Evolutionary conservation across 805 yeast genomes (phyloP), one percentile per base, ranked within the genome.

Genomic region (Cyberlindnera xylosilytica): DNA sequence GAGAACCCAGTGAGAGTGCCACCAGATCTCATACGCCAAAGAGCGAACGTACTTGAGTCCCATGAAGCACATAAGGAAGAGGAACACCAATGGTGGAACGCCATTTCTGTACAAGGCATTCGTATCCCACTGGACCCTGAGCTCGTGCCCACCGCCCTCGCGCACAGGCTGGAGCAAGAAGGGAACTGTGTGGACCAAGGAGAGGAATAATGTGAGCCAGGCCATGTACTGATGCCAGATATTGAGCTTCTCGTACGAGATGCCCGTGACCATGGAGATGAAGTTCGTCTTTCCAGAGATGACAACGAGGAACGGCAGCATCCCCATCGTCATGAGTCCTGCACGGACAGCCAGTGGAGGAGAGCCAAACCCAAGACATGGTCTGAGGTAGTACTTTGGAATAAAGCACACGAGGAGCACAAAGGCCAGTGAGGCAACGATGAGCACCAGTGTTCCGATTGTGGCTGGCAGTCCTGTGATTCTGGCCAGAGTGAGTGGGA

Each of bases 311-410:
- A 75, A 73, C 0, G 83, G 82, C 7, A 73, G 64, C 35, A 76
- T 57, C 0, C 78, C 77, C 24, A 68, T 61, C 1, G 76, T 68
- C 70, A 72, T 69, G 22, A 74, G 46, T 2, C 81, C 82, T 1
- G 81, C 63, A 36, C 83, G 57, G 1, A 74, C 70, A 0, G 78
- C 79, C 28, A 78, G 45, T 10, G 82, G 83, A n/a, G 82, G 79
- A 3, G 79, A 65, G 1, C 83, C 83, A 56, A 76, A 77, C 0
- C 77, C 78, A 4, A 59, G 24, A 54, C 83, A 78, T 0, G 60
- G 74, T 42, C 81, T 60, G 47, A 72, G 73, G 69, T 73, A 76
- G 37, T 66, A 66, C 39, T 70, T 75, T 6, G 82, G 81, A 56
- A 66, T 52, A 24, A 68, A 66, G 16, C 60, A 43, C 45, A 58